Base-by-base conservation (phyloP, 495 filamentous ascomycete species). In the Penicillium ucsense region DNA sequence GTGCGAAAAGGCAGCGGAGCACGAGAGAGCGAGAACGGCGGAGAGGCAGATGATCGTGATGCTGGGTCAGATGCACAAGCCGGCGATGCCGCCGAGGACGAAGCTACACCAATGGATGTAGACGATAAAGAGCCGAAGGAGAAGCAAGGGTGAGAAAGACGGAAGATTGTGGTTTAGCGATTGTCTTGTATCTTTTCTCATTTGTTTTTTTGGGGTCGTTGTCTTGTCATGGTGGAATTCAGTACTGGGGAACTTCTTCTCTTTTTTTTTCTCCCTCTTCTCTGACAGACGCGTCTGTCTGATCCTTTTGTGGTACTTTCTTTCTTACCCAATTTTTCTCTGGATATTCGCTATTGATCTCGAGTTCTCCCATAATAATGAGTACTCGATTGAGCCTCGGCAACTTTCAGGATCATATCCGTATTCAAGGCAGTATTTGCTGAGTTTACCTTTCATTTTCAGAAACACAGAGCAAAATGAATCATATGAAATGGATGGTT, bases 41-140 rank as follows among this genome's bases (percentile, higher is more conserved):
- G 35, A 32, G 53, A 60, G 3, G 43, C 20, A 10, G 59, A 64
- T 29, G 46, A 50, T 30, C 59, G 53, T 10, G 59, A 63, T 20
- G 53, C 36, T 10, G 48, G 51, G 10, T 45, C 20, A 0, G 38
- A 51, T 9, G 47, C 54, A 27, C 52, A 57, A 31, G 43, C 45
- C 12, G 51, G 43, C 8, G 63, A 62, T 8, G 49, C 52, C 20
- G 55, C 53, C 35, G 65, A 65, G 33, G 47, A 52, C 20, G 57
- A 57, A 32, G 54, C 65, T 36, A 67, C 63, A 27, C 66, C 66
- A 6, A 71, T 71, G 69, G 69, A 72, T 59, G 48, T 71, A 55
- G 69, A 71, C 64, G 47, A 51, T 10, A 67, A 66, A 45, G 64
- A 62, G 51, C 49, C 49, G 30, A 68, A 70, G 49, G 54, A 55